phyloP scores from a whole-genome alignment of 495 filamentous ascomycete species.

The Tuber calosporum region DNA sequence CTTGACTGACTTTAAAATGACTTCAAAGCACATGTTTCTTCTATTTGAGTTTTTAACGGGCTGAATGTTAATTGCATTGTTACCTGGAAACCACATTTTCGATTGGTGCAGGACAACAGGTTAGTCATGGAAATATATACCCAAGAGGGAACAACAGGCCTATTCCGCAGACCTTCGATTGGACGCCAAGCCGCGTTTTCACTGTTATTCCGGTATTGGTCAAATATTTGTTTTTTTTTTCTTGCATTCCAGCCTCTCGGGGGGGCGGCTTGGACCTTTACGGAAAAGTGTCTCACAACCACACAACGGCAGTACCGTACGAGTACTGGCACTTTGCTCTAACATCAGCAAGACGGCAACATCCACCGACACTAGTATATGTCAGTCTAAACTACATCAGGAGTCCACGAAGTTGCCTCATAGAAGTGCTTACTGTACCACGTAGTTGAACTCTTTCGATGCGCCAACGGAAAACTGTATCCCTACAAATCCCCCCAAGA shows the following conservation, averaged over 20 bases:
- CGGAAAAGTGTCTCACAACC: neutral
- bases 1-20: no score
- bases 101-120: neutral
- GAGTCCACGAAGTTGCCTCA: neutral
- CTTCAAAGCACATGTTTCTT: no score
- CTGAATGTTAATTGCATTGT: neutral
- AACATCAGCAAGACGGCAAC: neutral
- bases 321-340: neutral
- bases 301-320: neutral
- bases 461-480: neutral
- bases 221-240: neutral
- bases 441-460: neutral
- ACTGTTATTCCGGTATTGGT: neutral
- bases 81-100: neutral
- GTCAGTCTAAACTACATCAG: neutral
- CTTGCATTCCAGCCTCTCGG: neutral
- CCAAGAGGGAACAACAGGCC: neutral
- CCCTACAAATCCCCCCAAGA: neutral
- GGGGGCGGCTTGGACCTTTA: neutral
- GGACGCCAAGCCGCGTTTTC: neutral
- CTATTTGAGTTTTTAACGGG: no score
- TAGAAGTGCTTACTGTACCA: neutral
- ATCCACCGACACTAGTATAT: neutral
- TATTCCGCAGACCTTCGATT: neutral
- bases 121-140: neutral